These are phyloP conservation scores for Vanrija sp. DNA, from an alignment of 1,284 basidiomycete genomes.

Conservation along the genomic window DNA sequence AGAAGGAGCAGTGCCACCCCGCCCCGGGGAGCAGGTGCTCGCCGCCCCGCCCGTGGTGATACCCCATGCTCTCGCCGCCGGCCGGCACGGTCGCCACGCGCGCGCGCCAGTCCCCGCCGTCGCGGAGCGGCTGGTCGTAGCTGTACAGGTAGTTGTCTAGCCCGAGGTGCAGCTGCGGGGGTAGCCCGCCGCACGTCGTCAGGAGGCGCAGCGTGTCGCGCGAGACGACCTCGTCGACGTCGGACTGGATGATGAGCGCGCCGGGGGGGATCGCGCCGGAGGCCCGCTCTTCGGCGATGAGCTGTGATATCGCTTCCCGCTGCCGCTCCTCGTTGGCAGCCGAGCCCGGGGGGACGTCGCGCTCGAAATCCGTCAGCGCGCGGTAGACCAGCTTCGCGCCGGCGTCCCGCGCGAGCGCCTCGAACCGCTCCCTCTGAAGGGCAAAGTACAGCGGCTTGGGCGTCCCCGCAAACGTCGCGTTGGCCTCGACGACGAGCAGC, in stretches of 20 bases:
- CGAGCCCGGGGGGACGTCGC: slow-evolving; percentile 30
- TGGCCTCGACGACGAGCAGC: slow-evolving; percentile 65
- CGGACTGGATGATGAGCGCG: slow-evolving; percentile 59
- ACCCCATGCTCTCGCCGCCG: slow-evolving; percentile 3
- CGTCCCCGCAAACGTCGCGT: slow-evolving; percentile 60
- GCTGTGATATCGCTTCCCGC: background rate
- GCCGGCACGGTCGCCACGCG: slow-evolving; percentile 1
- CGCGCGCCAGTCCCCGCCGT: slow-evolving; percentile 55
- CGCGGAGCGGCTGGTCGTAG: slow-evolving; percentile 58
- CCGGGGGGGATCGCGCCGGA: slow-evolving; percentile 5
- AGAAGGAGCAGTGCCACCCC: slow-evolving; percentile 52
- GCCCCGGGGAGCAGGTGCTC: slow-evolving; percentile 60
- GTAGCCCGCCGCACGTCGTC: slow-evolving; percentile 55
- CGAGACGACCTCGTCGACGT: slow-evolving; percentile 66
- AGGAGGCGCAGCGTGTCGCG: slow-evolving; percentile 58
- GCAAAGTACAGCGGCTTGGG: slow-evolving; percentile 58
- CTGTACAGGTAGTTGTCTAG: slow-evolving; percentile 63
- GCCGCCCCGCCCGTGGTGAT: slow-evolving; percentile 38
- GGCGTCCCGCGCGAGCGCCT: slow-evolving; percentile 11
- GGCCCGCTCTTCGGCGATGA: background rate
- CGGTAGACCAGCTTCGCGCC: slow-evolving; percentile 12
- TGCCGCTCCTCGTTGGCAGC: slow-evolving; percentile 47
- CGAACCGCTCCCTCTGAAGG: slow-evolving; percentile 17
- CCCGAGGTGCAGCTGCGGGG: slow-evolving; percentile 59
- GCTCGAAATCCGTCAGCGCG: slow-evolving; percentile 23